Conservation (phyloP, 1,139 yeast genomes). For the Pichia sp. region DNA sequence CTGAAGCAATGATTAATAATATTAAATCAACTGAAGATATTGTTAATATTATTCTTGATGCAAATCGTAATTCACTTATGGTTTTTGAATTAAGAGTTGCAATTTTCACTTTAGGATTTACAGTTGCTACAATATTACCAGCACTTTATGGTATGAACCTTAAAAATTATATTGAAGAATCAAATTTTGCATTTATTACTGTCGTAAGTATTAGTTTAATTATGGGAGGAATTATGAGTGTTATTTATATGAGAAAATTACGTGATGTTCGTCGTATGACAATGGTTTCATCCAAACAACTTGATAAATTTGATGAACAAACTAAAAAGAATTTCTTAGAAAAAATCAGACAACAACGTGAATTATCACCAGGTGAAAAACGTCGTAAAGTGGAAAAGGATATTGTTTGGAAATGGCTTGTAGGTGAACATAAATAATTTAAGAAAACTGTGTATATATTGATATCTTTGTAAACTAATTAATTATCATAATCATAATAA, state of each 20-base stretch:
- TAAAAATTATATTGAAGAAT: constrained; percentile 82
- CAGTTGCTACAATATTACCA: constrained; percentile 70
- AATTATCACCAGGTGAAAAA: background rate
- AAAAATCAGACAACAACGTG: constrained; percentile 5
- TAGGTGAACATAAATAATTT: constrained; percentile 37
- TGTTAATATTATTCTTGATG: constrained; percentile 88
- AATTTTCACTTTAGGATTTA: constrained; percentile 76
- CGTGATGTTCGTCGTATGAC: constrained; percentile 45
- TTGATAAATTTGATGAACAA: constrained; percentile 21
- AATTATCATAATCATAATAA: too few species aligned
- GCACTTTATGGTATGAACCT: constrained; percentile 96
- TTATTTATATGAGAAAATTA: constrained; percentile 39
- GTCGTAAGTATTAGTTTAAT: constrained; percentile 48
- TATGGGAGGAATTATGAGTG: constrained; percentile 40
- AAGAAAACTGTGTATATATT: background rate
- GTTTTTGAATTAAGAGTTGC: constrained; percentile 78
- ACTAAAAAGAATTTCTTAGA: constrained; percentile 15
- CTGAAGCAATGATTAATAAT: constrained; percentile 76
- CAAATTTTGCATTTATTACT: constrained; percentile 55
- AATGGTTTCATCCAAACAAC: constrained; percentile 31
- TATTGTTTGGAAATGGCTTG: constrained; percentile 69
- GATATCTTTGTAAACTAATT: too few species aligned
- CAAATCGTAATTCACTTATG: constrained; percentile 92
- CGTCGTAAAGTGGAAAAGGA: constrained; percentile 41
- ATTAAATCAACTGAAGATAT: constrained; percentile 94